These are phyloP conservation scores for Agaricus sinodeliciosus DNA, from an alignment of 768 basidiomycete genomes.

Conservation along the genomic window DNA sequence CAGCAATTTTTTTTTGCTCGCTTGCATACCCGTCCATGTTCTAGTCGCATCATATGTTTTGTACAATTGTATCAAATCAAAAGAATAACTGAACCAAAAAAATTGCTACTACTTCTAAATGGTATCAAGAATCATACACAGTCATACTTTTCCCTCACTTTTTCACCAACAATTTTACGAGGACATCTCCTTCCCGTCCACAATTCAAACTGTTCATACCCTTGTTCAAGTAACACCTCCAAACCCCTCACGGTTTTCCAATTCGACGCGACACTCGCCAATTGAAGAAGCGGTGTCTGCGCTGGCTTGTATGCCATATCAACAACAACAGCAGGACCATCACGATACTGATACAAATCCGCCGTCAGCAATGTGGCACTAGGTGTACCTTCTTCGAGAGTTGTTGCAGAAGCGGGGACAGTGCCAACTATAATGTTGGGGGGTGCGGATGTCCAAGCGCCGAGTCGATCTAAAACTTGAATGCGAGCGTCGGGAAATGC, in stretches of 20 bases:
- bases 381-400: constrained; percentile 19
- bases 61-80: no score
- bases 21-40: no score
- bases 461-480: constrained; percentile 52
- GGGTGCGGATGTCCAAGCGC: constrained; percentile 40
- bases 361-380: constrained; percentile 45
- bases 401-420: constrained; percentile 68
- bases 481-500: constrained; percentile 65
- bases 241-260: constrained; percentile 78
- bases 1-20: no score
- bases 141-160: constrained; percentile 42
- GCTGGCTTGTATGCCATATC: constrained; percentile 95
- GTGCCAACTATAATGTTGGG: constrained; percentile 84
- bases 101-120: no score
- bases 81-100: no score
- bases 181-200: constrained; percentile 75
- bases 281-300: constrained; percentile 68
- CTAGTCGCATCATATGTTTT: no score
- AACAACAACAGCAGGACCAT: constrained; percentile 59
- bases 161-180: constrained; percentile 29
- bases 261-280: constrained; percentile 46
- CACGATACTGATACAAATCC: constrained; percentile 47
- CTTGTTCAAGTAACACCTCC: constrained; percentile 85
- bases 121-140: constrained; percentile 1
- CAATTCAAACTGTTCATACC: constrained; percentile 73